Evolutionary conservation across 148 eudicot species (phyloP), one percentile per base, ranked within the genome.

Genomic region (Amaranthus hypochondriacus): DNA sequence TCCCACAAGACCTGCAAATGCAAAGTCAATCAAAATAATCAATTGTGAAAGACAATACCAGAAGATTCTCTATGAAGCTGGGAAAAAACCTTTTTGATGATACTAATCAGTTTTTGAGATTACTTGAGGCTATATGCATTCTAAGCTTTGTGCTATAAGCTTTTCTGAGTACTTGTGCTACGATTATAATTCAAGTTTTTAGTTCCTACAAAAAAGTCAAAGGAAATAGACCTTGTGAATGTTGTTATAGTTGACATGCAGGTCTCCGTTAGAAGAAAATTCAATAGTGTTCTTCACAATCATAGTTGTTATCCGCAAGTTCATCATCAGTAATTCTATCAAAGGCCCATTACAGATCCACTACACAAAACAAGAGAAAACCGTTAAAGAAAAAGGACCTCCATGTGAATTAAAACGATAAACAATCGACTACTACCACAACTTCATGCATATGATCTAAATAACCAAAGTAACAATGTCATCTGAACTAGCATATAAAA

Each of bases 321-420:
- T 83, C 76, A 85, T 84, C 75, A 85, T 48, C 50, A 92, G 83
- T 63, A 86, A 47, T 84, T 89, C 96, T 77, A 95, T 63, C 21
- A 95, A 76, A 39, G 98, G 96, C 75, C 93, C 98, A 84, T 83
- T 86, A 63, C 91, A 81, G 78, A 90, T 85, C 94, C 87, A 85
- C 99, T 90, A 75, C 77, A 85, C 50, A 49, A 70, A 63, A 77
- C 46, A 71, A 39, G 50, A 42, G 9, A 68, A 54, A 42, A 42
- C 5, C 72, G 58, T 54, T 12, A 55, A 56, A 53, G 5, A 28
- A 70, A 52, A 58, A 44, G 6, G 21, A 52, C 50, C 7, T 48
- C 48, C 9, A 55, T 4, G 8, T 15, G 48, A 60, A 62, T 68
- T 49, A 46, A 52, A 21, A 78, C 44, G 76, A 67, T 4, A 18